These are phyloP conservation scores for Penicillium thymicola DNA, from an alignment of 2,329 filamentous ascomycete species.

Conservation along the genomic window DNA sequence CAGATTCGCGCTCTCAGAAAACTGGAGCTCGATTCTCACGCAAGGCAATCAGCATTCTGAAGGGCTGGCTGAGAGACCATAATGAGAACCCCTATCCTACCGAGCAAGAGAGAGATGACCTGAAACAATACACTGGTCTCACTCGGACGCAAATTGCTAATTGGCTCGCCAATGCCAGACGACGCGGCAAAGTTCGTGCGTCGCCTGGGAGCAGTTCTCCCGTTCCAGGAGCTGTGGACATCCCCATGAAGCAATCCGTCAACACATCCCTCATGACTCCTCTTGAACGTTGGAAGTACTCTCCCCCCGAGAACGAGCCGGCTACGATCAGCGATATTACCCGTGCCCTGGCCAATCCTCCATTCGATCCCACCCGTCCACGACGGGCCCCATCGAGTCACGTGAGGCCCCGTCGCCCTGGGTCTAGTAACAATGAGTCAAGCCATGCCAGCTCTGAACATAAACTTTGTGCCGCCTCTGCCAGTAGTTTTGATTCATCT, in stretches of 20 bases:
- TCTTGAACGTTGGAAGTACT: conserved; percentile 66
- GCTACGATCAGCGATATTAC: conserved; percentile 63
- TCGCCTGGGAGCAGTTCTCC: conserved; percentile 65
- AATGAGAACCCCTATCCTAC: conserved; percentile 81
- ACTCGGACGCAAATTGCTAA: conserved; percentile 82
- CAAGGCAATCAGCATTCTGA: conserved; percentile 74
- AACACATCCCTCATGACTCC: conserved; percentile 57
- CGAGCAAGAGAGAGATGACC: conserved; percentile 77
- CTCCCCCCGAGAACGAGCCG: conserved; percentile 67
- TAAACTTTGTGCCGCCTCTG: conserved; percentile 51
- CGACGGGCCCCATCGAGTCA: conserved; percentile 31
- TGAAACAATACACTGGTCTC: conserved; percentile 75
- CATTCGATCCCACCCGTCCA: conserved; percentile 34
- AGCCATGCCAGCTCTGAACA: conserved; percentile 50
- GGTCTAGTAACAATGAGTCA: conserved; percentile 51
- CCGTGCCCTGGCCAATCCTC: conserved; percentile 53
- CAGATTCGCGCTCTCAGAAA: conserved; percentile 52
- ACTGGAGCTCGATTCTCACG: conserved; percentile 74
- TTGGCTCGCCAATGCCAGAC: conserved; percentile 86
- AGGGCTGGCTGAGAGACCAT: conserved; percentile 80
- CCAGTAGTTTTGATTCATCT: conserved; percentile 55
- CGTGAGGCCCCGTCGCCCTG: conserved; percentile 38
- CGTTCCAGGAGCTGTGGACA: conserved; percentile 68
- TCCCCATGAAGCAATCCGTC: conserved; percentile 59
- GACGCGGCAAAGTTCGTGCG: conserved; percentile 72